Evolutionary conservation across 2,329 filamentous ascomycete species (phyloP), one percentile per base, ranked within the genome.

Genomic region (Ophiostoma montium): DNA sequence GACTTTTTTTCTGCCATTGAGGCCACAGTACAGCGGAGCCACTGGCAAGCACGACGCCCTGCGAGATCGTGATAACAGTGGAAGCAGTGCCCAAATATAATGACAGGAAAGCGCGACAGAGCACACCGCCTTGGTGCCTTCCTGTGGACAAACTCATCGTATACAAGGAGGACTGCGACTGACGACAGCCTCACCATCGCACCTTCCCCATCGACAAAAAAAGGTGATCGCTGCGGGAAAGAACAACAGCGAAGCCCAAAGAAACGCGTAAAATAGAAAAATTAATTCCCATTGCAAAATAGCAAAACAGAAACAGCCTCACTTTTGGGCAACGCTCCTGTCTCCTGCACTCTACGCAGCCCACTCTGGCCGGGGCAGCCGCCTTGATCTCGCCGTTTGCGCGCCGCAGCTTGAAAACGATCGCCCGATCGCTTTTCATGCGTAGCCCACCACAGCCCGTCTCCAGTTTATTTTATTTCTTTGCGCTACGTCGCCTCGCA

Each of bases 401-500:
- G 39, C 39, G 39, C 39, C n/a, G 23, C 21, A 19, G n/a, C 27
- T 8, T 27, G 23, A 27, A 18, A 33, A 35, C 43, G 30, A 35
- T 23, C 43, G 31, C 19, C 43, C 31, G 43, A 42, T 42, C 39
- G 27, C 21, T 30, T 13, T 2, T 12, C 5, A 9, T 27, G 23
- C 38, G 21, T 30, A 41, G 23, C 38, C 38, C 38, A 41, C 38
- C 38, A 27, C n/a, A n/a, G n/a, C 19, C 38, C 15, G 39, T 42
- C 39, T 9, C 39, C 39, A 42, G 13, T 42, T 42, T 42, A 42
- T 42, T 42, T 42, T 42, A 35, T 49, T 36, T n/a, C 21, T 36
- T 38, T 31, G 45, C 45, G 45, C 43, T 23, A 46, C 43, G 23
- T 32, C 54, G 35, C 11, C 33, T 33, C 46, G 21, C 8, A 54